Evolutionary conservation across 768 basidiomycete genomes (phyloP), one percentile per base, ranked within the genome.

Genomic region (Leucosporidium scottii): DNA sequence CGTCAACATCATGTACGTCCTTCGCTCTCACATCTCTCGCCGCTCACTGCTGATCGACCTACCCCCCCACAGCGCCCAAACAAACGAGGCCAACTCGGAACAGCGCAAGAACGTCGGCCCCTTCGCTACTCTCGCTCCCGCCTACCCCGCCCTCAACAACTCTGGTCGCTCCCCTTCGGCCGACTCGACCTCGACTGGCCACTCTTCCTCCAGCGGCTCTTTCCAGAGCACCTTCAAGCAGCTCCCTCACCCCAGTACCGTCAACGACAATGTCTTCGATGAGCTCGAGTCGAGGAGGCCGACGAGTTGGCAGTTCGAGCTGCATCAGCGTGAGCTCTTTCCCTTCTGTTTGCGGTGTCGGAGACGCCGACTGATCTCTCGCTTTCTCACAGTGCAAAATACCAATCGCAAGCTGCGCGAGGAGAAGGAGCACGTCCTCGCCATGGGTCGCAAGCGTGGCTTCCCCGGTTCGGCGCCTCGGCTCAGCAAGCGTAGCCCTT

Each of bases 301-400:
- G 23, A 87, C 87, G 34, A 91, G 89, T 71, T 96, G 93, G 92
- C 92, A 94, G 79, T 94, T 64, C 31, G 73, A 74, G 64, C 65
- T 74, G 2, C 73, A 75, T 34, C 70, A 75, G 64, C 69, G 71
- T 72, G 20, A 31, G 71, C 34, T 12, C 2, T 7, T 2, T 36
- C 50, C 47, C 4, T 1, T 18, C 27, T 27, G 10, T 13, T 15
- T n/a, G n/a, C n/a, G 36, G 27, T 18, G 17, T 15, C 25, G 20
- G 15, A 28, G n/a, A 1, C 3, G 44, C 18, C 36, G 27, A 2
- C 58, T 53, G 28, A 48, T 17, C 1, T 13, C n/a, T 8, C 2
- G 44, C 13, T 30, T 9, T 21, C 1, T 5, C 34, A 44, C 65
- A 72, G 71, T 72, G 1, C 71, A 72, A 60, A 68, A 64, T 59